Percentiles rank a stretch among this genome's conserved stretches.
phyloP scores from a whole-genome alignment of 345 rosid species.

The Eucalyptus leucophloia region DNA sequence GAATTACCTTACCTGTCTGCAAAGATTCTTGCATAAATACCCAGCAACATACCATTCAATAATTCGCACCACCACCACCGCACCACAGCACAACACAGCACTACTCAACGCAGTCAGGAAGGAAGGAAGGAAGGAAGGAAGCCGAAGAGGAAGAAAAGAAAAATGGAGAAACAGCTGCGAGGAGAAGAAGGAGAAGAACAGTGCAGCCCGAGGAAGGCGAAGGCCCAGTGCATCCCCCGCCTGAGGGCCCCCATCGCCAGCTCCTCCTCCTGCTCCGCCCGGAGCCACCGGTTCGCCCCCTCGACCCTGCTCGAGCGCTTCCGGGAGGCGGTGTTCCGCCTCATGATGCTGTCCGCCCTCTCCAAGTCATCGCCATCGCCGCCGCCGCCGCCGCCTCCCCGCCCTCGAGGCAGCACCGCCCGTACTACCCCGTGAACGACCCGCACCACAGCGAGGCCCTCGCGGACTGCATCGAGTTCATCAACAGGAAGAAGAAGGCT shows the following conservation, averaged over 20 bases:
- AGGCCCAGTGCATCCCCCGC: conserved; percentile 5
- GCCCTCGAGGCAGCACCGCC: neutral
- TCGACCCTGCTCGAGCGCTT: conserved; percentile 2
- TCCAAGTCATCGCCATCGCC: conserved; percentile 6
- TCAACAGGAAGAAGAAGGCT: conserved; percentile 36
- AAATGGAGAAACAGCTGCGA: neutral
- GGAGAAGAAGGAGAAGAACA: neutral
- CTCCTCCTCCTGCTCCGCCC: neutral
- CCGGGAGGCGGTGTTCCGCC: conserved; percentile 4
- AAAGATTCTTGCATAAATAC: neutral
- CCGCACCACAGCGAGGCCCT: conserved; percentile 55
- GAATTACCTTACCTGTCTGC: neutral
- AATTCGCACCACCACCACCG: neutral
- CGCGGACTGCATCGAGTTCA: conserved; percentile 79
- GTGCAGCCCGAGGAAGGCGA: neutral
- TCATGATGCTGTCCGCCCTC: conserved; percentile 67
- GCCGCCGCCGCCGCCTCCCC: neutral
- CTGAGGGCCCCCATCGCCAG: neutral
- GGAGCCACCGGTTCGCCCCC: neutral
- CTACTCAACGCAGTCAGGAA: neutral
- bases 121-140: neutral
- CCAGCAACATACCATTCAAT: neutral
- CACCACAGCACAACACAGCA: neutral
- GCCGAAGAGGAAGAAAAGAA: neutral
- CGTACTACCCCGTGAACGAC: conserved; percentile 2